Base-by-base conservation (phyloP, 1,139 yeast genomes). In the Candida sanyaensis region DNA sequence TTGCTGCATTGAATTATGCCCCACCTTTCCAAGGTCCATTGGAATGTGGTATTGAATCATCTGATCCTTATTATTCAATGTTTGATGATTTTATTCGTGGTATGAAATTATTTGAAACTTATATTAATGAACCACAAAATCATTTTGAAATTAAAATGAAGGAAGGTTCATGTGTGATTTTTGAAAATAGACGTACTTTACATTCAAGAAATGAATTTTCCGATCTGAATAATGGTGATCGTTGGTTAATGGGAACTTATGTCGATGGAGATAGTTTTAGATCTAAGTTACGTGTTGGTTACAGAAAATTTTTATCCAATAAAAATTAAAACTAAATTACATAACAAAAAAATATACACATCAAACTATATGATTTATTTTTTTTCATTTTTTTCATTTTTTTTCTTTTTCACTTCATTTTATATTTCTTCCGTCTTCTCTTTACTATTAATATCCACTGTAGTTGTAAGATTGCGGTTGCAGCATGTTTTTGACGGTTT, bases 11-110 rank as follows among this genome's bases (percentile, higher is more conserved):
- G 32, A 87, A 86, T 59, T 88, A 88, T 61, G 83, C 95, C 1
- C 96, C 96, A 1, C 95, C 95, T 10, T 88, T 87, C 70, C 96
- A 88, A 60, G 95, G 90, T 0, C 95, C 95, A 0, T 80, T 83
- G 52, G 91, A 86, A 50, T 64, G 68, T 52, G 84, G 83, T 23
- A 69, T 79, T 26, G 68, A 73, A 30, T 65, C 64, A 42, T 65
- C 68, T 42, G 55, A 63, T 24, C 57, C 61, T 5, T 57, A 46
- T 32, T 50, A 51, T 37, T 36, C 38, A 12, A 27, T 48, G 23
- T 52, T 50, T 47, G 48, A 52, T 12, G 84, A 80, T 46, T 86
- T 86, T 62, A 57, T 80, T 27, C 66, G 89, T 47, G 93, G 93
- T 0, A 63, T 84, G 48, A 63, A 69, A 37, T 50, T 74, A 26